Conservation (phyloP, 2,329 filamentous ascomycete genomes). For the Byssochlamys sp. region DNA sequence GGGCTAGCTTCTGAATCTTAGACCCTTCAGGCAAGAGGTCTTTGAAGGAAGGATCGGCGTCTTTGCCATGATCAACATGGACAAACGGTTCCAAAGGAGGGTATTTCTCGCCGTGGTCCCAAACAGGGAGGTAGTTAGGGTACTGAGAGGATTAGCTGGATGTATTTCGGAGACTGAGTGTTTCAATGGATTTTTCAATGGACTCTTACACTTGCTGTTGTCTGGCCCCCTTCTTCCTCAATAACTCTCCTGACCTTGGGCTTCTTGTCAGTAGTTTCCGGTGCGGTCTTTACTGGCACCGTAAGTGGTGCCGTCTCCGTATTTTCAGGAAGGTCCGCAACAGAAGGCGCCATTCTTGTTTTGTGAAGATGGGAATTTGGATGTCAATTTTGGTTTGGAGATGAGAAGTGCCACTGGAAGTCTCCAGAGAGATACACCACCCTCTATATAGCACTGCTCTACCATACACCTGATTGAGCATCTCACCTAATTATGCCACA, state of each 20-base stretch:
- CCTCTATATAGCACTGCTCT: constrained; percentile 1
- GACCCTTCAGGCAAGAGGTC: constrained; percentile 28
- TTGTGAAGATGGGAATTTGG: not conserved
- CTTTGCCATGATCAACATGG: constrained; percentile 32
- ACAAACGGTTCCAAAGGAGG: constrained; percentile 33
- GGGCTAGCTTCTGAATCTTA: constrained; percentile 9
- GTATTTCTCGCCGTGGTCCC: constrained; percentile 22
- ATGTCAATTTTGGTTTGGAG: not conserved
- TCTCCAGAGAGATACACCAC: not conserved
- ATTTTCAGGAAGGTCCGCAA: not conserved
- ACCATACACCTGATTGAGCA: not conserved
- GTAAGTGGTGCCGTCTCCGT: not conserved
- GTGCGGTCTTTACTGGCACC: not conserved
- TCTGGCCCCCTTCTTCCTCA: constrained; percentile 15
- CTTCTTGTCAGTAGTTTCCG: constrained; percentile 1
- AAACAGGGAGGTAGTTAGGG: constrained; percentile 17
- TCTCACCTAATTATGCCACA: not conserved
- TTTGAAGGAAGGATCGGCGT: constrained; percentile 35
- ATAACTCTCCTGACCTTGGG: constrained; percentile 12
- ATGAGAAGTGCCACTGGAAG: not conserved
- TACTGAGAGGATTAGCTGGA: constrained; percentile 8
- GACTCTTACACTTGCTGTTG: constrained; percentile 14
- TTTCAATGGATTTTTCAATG: not conserved
- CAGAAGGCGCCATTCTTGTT: not conserved
- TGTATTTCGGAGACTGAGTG: not conserved